A percentile compares a stretch with the other conserved stretches of the same genome.
Evolutionary conservation across 1,284 basidiomycete genomes (phyloP).

Genomic region (Tilletia walkeri): DNA sequence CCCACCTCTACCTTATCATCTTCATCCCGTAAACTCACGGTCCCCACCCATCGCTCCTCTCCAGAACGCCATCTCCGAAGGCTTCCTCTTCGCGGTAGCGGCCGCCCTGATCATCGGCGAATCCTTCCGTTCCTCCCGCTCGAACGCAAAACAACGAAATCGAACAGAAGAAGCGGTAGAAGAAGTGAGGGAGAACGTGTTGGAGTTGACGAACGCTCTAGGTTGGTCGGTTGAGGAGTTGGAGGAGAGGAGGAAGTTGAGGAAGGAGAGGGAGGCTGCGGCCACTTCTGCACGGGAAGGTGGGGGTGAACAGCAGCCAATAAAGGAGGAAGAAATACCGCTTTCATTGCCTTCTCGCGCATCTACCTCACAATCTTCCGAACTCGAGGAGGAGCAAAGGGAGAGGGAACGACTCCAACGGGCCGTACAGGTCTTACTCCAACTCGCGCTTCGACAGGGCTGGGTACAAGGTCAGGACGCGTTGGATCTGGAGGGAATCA

Average conservation of each 20-base stretch:
- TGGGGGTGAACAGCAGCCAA: not conserved
- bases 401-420: slow-evolving; percentile 35
- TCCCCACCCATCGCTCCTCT: slow-evolving; percentile 5
- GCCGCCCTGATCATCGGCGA: slow-evolving; percentile 51
- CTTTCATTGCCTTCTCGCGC: no score
- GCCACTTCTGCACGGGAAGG: not conserved
- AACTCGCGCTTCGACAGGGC: slow-evolving; percentile 35
- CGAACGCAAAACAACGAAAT: slow-evolving; percentile 45
- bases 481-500: slow-evolving; percentile 33
- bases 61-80: slow-evolving; percentile 50
- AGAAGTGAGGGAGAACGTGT: slow-evolving; percentile 32
- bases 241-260: slow-evolving; percentile 5
- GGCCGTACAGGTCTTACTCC: slow-evolving; percentile 39
- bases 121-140: slow-evolving; percentile 43
- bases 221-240: slow-evolving; percentile 33
- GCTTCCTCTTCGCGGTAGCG: slow-evolving; percentile 51
- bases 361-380: no score
- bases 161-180: slow-evolving; percentile 42
- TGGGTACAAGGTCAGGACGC: slow-evolving; percentile 44
- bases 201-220: slow-evolving; percentile 30
- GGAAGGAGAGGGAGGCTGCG: not conserved
- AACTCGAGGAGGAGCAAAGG: slow-evolving; percentile 16
- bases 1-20: no score
- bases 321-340: no score
- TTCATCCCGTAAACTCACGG: not conserved